phyloP scores from a whole-genome alignment of 805 yeast genomes.

The Maudiozyma saulgeensis region DNA sequence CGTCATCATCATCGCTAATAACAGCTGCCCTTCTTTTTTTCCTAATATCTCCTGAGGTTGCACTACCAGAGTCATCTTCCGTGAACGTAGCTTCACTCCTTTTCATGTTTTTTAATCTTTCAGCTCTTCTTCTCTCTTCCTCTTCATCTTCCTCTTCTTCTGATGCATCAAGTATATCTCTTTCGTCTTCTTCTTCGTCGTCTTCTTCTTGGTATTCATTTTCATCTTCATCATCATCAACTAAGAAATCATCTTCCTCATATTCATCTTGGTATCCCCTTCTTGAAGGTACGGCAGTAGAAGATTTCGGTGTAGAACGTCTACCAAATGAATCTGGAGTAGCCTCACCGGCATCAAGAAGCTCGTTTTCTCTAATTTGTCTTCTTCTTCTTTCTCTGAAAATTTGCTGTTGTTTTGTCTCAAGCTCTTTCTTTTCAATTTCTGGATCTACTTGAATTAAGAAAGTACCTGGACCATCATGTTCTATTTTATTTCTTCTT shows the following conservation, averaged over 20 bases:
- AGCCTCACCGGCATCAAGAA: constrained; percentile 16
- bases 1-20: constrained; percentile 32
- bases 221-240: constrained; percentile 29
- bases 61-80: constrained; percentile 23
- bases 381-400: constrained; percentile 60
- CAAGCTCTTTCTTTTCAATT: constrained; percentile 54
- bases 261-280: constrained; percentile 21
- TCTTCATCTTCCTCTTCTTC: constrained; percentile 39
- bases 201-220: constrained; percentile 20
- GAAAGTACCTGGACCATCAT: constrained; percentile 32
- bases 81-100: constrained; percentile 47
- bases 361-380: constrained; percentile 45
- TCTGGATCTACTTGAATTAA: constrained; percentile 54
- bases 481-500: constrained; percentile 29
- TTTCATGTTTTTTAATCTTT: constrained; percentile 46
- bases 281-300: constrained; percentile 7
- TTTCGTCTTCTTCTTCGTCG: constrained; percentile 17
- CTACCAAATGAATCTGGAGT: constrained; percentile 14
- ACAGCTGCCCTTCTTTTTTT: constrained; percentile 26
- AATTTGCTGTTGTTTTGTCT: constrained; percentile 54
- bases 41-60: constrained; percentile 21
- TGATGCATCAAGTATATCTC: constrained; percentile 30
- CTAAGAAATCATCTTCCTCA: constrained; percentile 30
- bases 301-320: constrained; percentile 5
- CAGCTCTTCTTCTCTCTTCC: constrained; percentile 48